These are phyloP conservation scores for Tylopilus sp. DNA, from an alignment of 768 basidiomycete species.

Conservation along the genomic window DNA sequence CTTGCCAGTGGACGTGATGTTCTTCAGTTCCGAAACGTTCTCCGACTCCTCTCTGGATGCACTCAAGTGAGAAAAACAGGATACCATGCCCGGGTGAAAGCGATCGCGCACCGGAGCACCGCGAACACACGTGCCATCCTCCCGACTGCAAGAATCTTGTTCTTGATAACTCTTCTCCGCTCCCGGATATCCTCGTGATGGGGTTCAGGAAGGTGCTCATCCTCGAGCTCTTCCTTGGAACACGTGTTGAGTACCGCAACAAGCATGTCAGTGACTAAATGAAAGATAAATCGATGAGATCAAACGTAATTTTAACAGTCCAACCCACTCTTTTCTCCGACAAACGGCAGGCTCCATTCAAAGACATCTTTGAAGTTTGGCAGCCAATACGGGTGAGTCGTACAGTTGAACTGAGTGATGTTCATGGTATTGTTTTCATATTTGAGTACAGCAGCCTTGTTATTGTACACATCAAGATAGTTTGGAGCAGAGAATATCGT, in stretches of 20 bases:
- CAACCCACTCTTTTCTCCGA: conserved; percentile 88
- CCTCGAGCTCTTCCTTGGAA: conserved; percentile 93
- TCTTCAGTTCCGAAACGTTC: conserved; percentile 69
- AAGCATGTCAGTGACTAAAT: conserved; percentile 92
- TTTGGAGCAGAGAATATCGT: conserved; percentile 98
- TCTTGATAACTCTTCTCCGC: conserved; percentile 59
- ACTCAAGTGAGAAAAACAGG: neutral
- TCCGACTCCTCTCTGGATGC: conserved; percentile 56
- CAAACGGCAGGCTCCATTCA: conserved; percentile 96
- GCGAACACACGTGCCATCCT: conserved; percentile 67
- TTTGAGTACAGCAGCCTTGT: conserved; percentile 95
- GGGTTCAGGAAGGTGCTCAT: conserved; percentile 39
- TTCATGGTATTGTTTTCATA: conserved; percentile 97
- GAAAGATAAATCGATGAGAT: neutral
- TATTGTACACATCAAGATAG: conserved; percentile 94
- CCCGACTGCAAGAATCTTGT: conserved; percentile 70
- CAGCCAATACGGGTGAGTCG: conserved; percentile 89
- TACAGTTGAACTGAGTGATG: conserved; percentile 81
- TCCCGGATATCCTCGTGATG: conserved; percentile 22
- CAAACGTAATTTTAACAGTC: neutral
- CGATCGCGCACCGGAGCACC: conserved; percentile 49
- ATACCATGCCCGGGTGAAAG: too few relatives aligned
- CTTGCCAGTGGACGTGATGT: conserved; percentile 25
- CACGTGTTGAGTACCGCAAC: conserved; percentile 95
- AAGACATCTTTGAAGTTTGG: conserved; percentile 99